These are phyloP conservation scores for Cercospora zeina DNA, from an alignment of 2,329 filamentous ascomycete species.

Conservation along the genomic window DNA sequence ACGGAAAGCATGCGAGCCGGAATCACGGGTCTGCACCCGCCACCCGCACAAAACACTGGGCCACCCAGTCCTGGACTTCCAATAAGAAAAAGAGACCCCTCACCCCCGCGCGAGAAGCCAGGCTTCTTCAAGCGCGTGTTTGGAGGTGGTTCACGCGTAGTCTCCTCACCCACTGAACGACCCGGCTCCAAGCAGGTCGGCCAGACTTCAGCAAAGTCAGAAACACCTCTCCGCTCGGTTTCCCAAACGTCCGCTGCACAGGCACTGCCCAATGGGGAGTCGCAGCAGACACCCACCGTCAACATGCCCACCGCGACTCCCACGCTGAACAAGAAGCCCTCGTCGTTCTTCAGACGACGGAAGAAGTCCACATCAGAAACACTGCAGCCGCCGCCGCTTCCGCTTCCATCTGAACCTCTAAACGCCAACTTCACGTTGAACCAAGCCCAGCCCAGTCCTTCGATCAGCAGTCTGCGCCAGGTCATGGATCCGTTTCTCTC, in stretches of 20 bases:
- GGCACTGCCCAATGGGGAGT: conserved; percentile 17
- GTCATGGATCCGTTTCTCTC: conserved; percentile 82
- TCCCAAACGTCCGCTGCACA: conserved; percentile 27
- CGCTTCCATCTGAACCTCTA: conserved; percentile 39
- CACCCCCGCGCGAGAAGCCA: conserved; percentile 55
- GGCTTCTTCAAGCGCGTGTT: conserved; percentile 96
- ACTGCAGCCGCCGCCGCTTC: conserved; percentile 59
- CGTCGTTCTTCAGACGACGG: conserved; percentile 87
- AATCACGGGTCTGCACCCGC: conserved; percentile 43
- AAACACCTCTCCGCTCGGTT: conserved; percentile 22
- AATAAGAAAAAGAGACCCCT: conserved; percentile 37
- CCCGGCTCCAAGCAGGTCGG: conserved; percentile 24
- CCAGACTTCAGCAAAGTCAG: conserved; percentile 20
- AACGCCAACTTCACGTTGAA: conserved; percentile 47
- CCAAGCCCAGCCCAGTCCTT: conserved; percentile 50
- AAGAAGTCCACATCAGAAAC: conserved; percentile 83
- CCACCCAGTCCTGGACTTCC: conserved; percentile 52
- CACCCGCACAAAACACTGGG: conserved; percentile 53
- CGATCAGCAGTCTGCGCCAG: conserved; percentile 77
- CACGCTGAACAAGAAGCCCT: conserved; percentile 81
- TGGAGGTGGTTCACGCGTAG: conserved; percentile 48
- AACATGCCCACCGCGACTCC: conserved; percentile 25
- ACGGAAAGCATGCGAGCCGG: conserved; percentile 44
- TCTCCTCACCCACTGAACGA: conserved; percentile 28
- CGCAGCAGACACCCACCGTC: conserved; percentile 19